Base-by-base conservation (phyloP, 176 grass and related monocot genomes). In the Phyllostachys edulis region DNA sequence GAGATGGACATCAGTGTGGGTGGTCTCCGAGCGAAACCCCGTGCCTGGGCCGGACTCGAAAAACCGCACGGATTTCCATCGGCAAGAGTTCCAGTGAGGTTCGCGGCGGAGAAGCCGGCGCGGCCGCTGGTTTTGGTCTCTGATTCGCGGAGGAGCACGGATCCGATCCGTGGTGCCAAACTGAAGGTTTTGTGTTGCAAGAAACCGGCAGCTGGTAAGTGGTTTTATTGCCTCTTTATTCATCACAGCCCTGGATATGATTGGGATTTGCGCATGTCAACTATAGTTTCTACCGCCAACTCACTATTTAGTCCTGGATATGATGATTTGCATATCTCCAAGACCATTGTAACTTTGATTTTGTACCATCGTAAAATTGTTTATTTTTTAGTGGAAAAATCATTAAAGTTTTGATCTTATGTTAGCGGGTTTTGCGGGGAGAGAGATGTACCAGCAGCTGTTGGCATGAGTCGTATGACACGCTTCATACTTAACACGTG, bases 1-100 rank as follows among this genome's bases (percentile, higher is more conserved):
- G 45, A 77, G 79, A 92, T 92, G 86, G 90, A 92, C 61, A 75
- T 79, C n/a, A 62, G 42, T 9, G 63, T 69, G 67, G 69, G 73
- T 62, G 69, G 73, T 62, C n/a, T 89, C 73, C 73, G 79, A 0
- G 41, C 69, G 86, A 45, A 27, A 63, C 63, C 87, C 73, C 5
- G 74, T 24, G 62, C 69, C 9, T 83, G 52, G 87, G 38, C 69
- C 44, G 75, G 74, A 8, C 37, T 60, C 44, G 79, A 55, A 0
- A 84, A 75, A 42, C 73, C 24, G 12, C 49, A 18, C 23, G 78
- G 74, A 37, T 50, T 65, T 17, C 39, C 32, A 0, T 39, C 68
- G 0, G 61, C 52, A 0, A 86, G 20, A 17, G 14, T 61, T 11
- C 83, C 73, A 24, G 78, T 0, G 18, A 80, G 69, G 38, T 50